Percentiles rank a stretch among this genome's conserved stretches.
Evolutionary conservation across 805 yeast genomes (phyloP).

Genomic region (Metschnikowia aberdeeniae): DNA sequence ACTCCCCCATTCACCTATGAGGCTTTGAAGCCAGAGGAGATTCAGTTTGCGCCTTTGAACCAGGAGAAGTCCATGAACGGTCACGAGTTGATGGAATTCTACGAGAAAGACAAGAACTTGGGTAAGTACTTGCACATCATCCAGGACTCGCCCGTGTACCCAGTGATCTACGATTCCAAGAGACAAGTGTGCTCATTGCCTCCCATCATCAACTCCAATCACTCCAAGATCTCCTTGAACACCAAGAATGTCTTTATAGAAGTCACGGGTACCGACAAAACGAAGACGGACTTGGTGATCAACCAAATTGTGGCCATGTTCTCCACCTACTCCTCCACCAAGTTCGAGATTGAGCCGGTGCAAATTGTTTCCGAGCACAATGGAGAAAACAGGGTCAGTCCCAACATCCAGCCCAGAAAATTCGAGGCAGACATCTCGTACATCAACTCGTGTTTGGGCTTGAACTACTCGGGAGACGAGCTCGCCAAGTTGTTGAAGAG

Average conservation of each 20-base stretch:
- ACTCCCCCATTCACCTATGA: constrained; percentile 83
- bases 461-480: constrained; percentile 63
- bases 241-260: constrained; percentile 90
- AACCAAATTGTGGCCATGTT: constrained; percentile 95
- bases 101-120: constrained; percentile 84
- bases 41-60: constrained; percentile 72
- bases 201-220: constrained; percentile 92
- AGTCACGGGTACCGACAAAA: constrained; percentile 90
- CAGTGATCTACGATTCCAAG: constrained; percentile 78
- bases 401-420: constrained; percentile 62
- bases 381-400: constrained; percentile 68
- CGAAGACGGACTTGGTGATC: constrained; percentile 90
- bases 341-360: constrained; percentile 88
- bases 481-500: constrained; percentile 65
- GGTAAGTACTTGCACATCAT: constrained; percentile 87
- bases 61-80: constrained; percentile 72
- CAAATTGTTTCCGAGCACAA: constrained; percentile 80
- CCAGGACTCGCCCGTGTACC: constrained; percentile 82
- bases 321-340: constrained; percentile 75
- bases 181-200: constrained; percentile 87
- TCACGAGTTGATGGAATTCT: constrained; percentile 76
- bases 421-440: constrained; percentile 75
- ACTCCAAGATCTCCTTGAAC: constrained; percentile 77
- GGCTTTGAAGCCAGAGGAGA: constrained; percentile 73
- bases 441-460: constrained; percentile 91